Evolutionary conservation across 164 flowering plant genomes (phyloP).

Genomic region (Platanus orientalis): DNA sequence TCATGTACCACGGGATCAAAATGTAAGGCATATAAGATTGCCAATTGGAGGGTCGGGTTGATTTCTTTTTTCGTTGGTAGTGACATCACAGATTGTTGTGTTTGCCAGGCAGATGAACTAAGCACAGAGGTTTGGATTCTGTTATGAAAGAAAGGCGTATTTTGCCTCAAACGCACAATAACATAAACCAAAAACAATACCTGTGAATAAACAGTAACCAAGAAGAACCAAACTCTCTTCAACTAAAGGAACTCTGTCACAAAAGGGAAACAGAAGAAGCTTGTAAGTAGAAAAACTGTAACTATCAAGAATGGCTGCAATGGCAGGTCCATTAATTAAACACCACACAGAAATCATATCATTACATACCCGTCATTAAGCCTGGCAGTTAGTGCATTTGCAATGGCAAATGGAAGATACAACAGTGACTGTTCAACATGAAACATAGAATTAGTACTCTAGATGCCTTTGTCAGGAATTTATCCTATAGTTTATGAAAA

Average conservation of each 20-base stretch:
- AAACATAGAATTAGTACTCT: neutral
- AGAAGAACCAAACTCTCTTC: conserved; percentile 78
- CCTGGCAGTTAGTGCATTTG: conserved; percentile 82
- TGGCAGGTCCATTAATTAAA: neutral
- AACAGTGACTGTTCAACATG: conserved; percentile 59
- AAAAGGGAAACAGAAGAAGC: conserved; percentile 4
- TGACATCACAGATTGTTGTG: too few species aligned
- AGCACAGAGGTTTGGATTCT: neutral
- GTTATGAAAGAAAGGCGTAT: neutral
- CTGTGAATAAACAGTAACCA: conserved; percentile 72
- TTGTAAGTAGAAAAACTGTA: neutral
- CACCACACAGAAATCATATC: neutral
- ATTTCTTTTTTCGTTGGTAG: too few species aligned
- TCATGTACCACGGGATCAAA: too few species aligned
- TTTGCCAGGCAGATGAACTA: neutral
- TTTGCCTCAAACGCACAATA: neutral
- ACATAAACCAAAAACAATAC: conserved; percentile 26
- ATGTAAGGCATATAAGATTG: too few species aligned
- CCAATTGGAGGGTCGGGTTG: too few species aligned
- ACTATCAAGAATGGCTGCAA: neutral
- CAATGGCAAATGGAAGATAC: conserved; percentile 91
- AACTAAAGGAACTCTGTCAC: conserved; percentile 72
- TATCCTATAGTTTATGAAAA: neutral
- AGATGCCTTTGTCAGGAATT: neutral
- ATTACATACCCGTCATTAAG: conserved; percentile 78